A percentile compares a stretch with the other conserved stretches of the same genome.
These are phyloP conservation scores for Parmelia sp. DNA, from an alignment of 495 filamentous ascomycete species.

Conservation along the genomic window DNA sequence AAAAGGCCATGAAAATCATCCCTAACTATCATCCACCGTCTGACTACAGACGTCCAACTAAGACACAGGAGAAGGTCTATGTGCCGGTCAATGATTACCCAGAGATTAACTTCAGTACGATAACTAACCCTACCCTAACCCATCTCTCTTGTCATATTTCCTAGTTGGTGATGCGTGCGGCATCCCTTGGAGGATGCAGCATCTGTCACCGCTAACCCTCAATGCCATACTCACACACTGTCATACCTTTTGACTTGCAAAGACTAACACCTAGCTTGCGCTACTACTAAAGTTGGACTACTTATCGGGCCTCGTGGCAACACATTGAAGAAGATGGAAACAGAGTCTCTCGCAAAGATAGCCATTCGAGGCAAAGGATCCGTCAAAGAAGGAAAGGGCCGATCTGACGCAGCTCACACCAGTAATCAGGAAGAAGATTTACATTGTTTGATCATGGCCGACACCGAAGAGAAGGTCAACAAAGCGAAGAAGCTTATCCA, in stretches of 20 bases:
- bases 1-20: conserved; percentile 97
- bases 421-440: conserved; percentile 99
- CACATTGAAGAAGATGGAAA: conserved; percentile 98
- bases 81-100: conserved; percentile 99
- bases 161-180: conserved; percentile 39
- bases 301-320: conserved; percentile 99
- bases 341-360: conserved; percentile 94
- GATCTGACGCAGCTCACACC: conserved; percentile 95
- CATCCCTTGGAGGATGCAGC: conserved; percentile 30
- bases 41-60: conserved; percentile 95
- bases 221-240: conserved; percentile 34
- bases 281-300: conserved; percentile 93
- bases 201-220: conserved; percentile 47
- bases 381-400: conserved; percentile 98
- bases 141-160: conserved; percentile 44
- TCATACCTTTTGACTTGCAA: conserved; percentile 33
- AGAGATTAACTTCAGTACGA: conserved; percentile 99
- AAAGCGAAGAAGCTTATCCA: conserved; percentile 96
- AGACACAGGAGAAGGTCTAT: conserved; percentile 99
- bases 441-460: conserved; percentile 98
- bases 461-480: conserved; percentile 97
- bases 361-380: conserved; percentile 99
- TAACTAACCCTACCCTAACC: conserved; percentile 93
- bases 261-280: conserved; percentile 88
- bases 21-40: conserved; percentile 96